Conservation (phyloP, 169 alveolate genomes). For the Amoebophrya sp. region DNA sequence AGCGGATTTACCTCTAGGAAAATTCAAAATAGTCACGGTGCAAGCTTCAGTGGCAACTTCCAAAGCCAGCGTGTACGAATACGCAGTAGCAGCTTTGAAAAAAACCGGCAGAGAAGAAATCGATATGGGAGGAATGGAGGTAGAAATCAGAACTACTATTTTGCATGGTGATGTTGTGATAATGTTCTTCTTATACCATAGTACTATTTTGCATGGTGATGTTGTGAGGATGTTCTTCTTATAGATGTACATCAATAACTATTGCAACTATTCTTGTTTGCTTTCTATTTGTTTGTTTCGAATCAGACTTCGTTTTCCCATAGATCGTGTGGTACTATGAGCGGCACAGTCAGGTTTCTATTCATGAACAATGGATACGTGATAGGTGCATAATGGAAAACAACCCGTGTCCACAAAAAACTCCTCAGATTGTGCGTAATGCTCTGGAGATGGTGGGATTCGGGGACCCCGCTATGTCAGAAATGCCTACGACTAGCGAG, state of each 20-base stretch:
- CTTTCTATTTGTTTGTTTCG: background rate
- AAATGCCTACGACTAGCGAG: background rate
- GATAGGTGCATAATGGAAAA: too few species aligned
- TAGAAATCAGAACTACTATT: too few species aligned
- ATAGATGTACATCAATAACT: background rate
- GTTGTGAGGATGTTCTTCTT: too few species aligned
- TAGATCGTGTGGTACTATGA: background rate
- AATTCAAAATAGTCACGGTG: background rate
- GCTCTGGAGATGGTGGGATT: constrained; percentile 15
- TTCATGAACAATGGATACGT: too few species aligned
- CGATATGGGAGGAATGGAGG: too few species aligned
- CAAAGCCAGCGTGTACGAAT: background rate
- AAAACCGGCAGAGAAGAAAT: background rate
- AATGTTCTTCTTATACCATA: too few species aligned
- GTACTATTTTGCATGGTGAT: too few species aligned
- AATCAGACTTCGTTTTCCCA: background rate
- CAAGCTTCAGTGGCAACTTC: background rate
- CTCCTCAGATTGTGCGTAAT: background rate
- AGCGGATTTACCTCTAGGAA: background rate
- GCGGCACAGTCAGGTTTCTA: background rate
- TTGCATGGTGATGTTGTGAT: too few species aligned
- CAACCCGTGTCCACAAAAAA: too few species aligned
- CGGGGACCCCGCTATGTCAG: background rate
- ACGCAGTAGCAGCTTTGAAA: background rate
- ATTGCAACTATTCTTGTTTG: too few species aligned